Conservation (phyloP, 73 alveolate genomes). For the Paramecium bursaria region DNA sequence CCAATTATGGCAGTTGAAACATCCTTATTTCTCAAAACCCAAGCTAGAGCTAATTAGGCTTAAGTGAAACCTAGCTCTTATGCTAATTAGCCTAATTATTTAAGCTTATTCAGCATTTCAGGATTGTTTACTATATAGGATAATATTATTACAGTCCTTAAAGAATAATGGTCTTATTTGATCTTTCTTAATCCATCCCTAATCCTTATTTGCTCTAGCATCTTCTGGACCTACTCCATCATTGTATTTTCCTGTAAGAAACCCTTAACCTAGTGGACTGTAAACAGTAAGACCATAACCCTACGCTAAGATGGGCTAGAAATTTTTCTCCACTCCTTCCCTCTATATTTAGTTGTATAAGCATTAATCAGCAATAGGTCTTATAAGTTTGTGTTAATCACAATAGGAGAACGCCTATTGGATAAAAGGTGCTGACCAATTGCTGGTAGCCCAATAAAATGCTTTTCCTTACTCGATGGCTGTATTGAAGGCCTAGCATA, state of each 20-base stretch:
- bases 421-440: conserved; percentile 90
- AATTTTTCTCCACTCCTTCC: conserved; percentile 91
- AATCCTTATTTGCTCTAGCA: conserved; percentile 13
- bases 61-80: conserved; percentile 76
- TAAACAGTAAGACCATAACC: conserved; percentile 92
- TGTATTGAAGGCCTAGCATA: conserved; percentile 89
- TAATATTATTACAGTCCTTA: background rate
- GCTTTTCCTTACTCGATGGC: conserved; percentile 92
- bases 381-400: conserved; percentile 76
- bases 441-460: conserved; percentile 98
- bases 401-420: conserved; percentile 84
- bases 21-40: conserved; percentile 87
- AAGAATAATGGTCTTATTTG: background rate
- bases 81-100: conserved; percentile 73
- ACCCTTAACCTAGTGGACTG: conserved; percentile 93
- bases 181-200: background rate
- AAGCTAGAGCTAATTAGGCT: conserved; percentile 90
- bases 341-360: conserved; percentile 87
- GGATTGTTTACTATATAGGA: conserved; percentile 2
- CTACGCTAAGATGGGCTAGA: conserved; percentile 72
- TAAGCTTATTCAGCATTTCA: background rate
- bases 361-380: conserved; percentile 96
- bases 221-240: conserved; percentile 90
- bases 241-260: conserved; percentile 95
- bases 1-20: conserved; percentile 91